phyloP scores from a whole-genome alignment of 768 basidiomycete genomes.

The Lyophyllum decastes region DNA sequence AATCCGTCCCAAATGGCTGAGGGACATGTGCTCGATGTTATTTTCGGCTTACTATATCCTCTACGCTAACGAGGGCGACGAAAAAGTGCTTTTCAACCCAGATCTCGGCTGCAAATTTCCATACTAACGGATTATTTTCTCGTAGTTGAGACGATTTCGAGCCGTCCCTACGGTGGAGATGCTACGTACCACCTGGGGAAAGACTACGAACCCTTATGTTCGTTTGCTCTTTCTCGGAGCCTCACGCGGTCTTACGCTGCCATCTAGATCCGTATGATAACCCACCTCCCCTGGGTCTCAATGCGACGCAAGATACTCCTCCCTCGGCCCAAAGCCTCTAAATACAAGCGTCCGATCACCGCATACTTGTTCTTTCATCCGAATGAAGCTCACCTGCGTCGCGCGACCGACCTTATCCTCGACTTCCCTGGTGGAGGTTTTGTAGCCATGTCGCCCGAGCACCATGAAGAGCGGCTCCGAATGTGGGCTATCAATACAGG shows the following conservation, averaged over 20 bases:
- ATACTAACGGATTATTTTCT: not conserved
- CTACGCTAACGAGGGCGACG: constrained; percentile 89
- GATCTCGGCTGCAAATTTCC: not conserved
- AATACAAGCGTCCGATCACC: constrained; percentile 80
- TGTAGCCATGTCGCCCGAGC: constrained; percentile 93
- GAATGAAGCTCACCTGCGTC: constrained; percentile 60
- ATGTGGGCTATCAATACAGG: constrained; percentile 82
- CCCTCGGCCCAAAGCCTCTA: constrained; percentile 75
- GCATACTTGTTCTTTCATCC: constrained; percentile 82
- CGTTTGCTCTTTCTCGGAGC: constrained; percentile 20
- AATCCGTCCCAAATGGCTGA: constrained; percentile 88
- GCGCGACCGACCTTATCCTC: constrained; percentile 78
- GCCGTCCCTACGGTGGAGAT: constrained; percentile 96
- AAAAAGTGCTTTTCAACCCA: constrained; percentile 62
- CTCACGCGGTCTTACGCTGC: constrained; percentile 1
- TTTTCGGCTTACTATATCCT: constrained; percentile 89
- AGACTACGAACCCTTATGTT: constrained; percentile 92
- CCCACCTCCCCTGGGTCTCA: constrained; percentile 59
- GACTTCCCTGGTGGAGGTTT: constrained; percentile 98
- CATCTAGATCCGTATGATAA: constrained; percentile 62
- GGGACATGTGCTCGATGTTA: constrained; percentile 81
- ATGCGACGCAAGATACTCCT: constrained; percentile 79
- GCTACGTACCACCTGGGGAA: constrained; percentile 96
- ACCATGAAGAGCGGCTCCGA: constrained; percentile 92
- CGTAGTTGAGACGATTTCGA: constrained; percentile 84